These are phyloP conservation scores for Cercospora sp. DNA, from an alignment of 2,329 filamentous ascomycete species.

Conservation along the genomic window DNA sequence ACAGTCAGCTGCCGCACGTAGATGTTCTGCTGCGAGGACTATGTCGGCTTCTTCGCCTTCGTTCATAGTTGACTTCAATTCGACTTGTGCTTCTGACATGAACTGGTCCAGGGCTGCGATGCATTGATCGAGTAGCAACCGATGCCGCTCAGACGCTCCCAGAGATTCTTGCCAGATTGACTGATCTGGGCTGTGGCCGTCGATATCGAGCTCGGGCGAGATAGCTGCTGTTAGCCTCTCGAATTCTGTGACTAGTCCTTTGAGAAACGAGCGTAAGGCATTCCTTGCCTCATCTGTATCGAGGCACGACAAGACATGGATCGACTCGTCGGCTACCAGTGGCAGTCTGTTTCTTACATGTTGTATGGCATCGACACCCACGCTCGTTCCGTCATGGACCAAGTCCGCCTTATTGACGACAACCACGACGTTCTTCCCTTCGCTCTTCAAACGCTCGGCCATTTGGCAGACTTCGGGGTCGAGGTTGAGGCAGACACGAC, in stretches of 20 bases:
- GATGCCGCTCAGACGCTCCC: slow-evolving; percentile 87
- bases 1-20: slow-evolving; percentile 76
- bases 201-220: slow-evolving; percentile 37
- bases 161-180: slow-evolving; percentile 78
- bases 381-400: slow-evolving; percentile 5
- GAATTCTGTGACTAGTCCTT: slow-evolving; percentile 68
- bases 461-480: slow-evolving; percentile 61
- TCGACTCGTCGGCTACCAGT: slow-evolving; percentile 46
- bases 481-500: slow-evolving; percentile 23
- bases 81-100: slow-evolving; percentile 55
- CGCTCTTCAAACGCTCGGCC: slow-evolving; percentile 51
- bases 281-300: slow-evolving; percentile 52
- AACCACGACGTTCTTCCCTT: slow-evolving; percentile 57
- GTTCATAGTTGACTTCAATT: neutral
- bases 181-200: slow-evolving; percentile 54
- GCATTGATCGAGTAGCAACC: slow-evolving; percentile 75
- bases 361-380: slow-evolving; percentile 22
- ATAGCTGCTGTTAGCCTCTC: slow-evolving; percentile 62
- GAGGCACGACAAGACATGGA: slow-evolving; percentile 72
- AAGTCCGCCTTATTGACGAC: slow-evolving; percentile 64
- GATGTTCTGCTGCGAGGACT: slow-evolving; percentile 84
- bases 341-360: slow-evolving; percentile 46
- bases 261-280: slow-evolving; percentile 68
- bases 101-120: slow-evolving; percentile 72
- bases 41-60: slow-evolving; percentile 66